These are phyloP conservation scores for Cardamine occulta DNA, from an alignment of 345 rosid species.

Conservation along the genomic window DNA sequence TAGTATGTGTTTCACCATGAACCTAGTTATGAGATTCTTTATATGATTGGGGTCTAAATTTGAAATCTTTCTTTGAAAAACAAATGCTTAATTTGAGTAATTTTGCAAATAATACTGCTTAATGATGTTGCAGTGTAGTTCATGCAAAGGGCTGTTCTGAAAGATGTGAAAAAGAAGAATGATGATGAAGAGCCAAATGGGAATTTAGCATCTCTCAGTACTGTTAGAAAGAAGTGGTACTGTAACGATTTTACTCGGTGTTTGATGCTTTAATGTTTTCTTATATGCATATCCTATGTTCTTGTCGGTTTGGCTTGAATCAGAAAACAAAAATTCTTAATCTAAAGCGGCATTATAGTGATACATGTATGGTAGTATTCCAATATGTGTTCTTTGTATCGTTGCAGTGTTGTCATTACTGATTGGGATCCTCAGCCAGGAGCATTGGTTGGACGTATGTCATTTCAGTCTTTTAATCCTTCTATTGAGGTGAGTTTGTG, in stretches of 20 bases:
- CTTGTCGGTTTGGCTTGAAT: too few relatives aligned
- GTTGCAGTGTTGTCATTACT: conserved; percentile 63
- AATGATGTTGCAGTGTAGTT: conserved; percentile 47
- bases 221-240: conserved; percentile 62
- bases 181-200: conserved; percentile 46
- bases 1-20: background rate
- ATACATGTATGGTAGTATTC: background rate
- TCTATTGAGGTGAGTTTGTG: conserved; percentile 68
- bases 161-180: conserved; percentile 58
- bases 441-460: conserved; percentile 74
- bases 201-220: conserved; percentile 43
- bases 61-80: background rate
- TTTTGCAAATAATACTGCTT: background rate
- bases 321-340: background rate
- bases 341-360: too few relatives aligned
- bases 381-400: background rate
- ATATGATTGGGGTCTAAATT: background rate
- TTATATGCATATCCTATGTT: too few relatives aligned
- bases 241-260: background rate
- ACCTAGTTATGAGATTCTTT: background rate
- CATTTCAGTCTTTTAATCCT: conserved; percentile 79
- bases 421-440: conserved; percentile 89
- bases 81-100: background rate
- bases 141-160: conserved; percentile 71
- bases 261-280: background rate